These are phyloP conservation scores for Tinospora cordifolia DNA, from an alignment of 164 flowering plant genomes.

Conservation along the genomic window DNA sequence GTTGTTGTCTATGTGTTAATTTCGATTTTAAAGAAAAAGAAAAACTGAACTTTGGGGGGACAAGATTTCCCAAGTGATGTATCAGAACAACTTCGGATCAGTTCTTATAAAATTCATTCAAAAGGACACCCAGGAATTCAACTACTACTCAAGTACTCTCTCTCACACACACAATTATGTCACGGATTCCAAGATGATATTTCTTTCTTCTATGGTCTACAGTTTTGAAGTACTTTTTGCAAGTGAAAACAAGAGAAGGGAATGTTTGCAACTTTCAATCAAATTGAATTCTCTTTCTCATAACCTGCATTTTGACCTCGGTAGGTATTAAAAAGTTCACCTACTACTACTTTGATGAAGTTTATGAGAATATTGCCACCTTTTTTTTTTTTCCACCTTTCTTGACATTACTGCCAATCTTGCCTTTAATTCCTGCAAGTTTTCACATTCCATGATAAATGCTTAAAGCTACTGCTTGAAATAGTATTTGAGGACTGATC, in stretches of 20 bases:
- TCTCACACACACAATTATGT: too few relatives aligned
- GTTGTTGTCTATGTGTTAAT: too few relatives aligned
- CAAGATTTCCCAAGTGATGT: too few relatives aligned
- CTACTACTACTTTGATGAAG: background rate
- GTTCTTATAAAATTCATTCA: too few relatives aligned
- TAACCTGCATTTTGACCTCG: background rate
- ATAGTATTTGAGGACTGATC: too few relatives aligned
- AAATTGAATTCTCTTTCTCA: background rate
- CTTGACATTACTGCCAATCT: background rate
- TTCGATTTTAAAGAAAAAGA: too few relatives aligned
- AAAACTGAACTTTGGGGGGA: too few relatives aligned
- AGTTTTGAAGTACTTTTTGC: background rate
- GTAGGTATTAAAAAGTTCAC: background rate
- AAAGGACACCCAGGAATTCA: too few relatives aligned
- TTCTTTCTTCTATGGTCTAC: too few relatives aligned
- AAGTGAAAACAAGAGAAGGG: background rate
- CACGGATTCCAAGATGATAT: too few relatives aligned
- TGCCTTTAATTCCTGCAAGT: background rate
- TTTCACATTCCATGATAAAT: background rate
- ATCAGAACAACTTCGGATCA: too few relatives aligned
- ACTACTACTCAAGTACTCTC: too few relatives aligned
- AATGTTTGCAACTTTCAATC: background rate
- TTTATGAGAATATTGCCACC: background rate
- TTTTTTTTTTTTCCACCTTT: background rate
- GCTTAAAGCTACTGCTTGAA: background rate